These are phyloP conservation scores for Pholiota microspora DNA, from an alignment of 768 basidiomycete genomes.

Conservation along the genomic window DNA sequence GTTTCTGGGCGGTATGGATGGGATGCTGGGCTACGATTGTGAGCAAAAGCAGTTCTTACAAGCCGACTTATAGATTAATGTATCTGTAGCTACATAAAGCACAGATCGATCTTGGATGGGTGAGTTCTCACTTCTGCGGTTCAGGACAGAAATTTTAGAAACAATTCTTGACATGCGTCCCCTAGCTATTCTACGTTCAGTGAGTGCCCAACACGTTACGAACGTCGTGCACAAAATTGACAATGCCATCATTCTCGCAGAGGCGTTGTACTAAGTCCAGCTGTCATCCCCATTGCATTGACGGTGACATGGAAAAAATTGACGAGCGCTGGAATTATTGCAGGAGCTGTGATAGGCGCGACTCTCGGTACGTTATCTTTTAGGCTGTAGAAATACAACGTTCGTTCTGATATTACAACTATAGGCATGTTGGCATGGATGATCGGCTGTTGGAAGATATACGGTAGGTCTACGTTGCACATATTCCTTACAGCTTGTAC, in stretches of 20 bases:
- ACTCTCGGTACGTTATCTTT: constrained; percentile 23
- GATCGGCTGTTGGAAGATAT: constrained; percentile 50
- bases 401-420: neutral
- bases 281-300: constrained; percentile 47
- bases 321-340: constrained; percentile 35
- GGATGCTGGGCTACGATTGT: constrained; percentile 40
- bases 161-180: no score
- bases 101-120: constrained; percentile 46
- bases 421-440: constrained; percentile 46
- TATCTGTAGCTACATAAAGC: constrained; percentile 37
- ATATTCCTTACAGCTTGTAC: no score
- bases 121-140: constrained; percentile 18
- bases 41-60: no score
- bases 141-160: neutral
- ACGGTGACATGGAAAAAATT: constrained; percentile 48
- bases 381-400: neutral
- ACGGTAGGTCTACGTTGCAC: no score
- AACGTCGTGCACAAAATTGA: neutral
- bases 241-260: constrained; percentile 19
- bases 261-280: constrained; percentile 48
- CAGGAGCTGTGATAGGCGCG: constrained; percentile 40
- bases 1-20: constrained; percentile 44
- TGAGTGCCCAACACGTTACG: constrained; percentile 17
- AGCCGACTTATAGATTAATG: neutral
- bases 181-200: constrained; percentile 46